Evolutionary conservation across 2,329 filamentous ascomycete species (phyloP).

Genomic region (Fusarium sp.): DNA sequence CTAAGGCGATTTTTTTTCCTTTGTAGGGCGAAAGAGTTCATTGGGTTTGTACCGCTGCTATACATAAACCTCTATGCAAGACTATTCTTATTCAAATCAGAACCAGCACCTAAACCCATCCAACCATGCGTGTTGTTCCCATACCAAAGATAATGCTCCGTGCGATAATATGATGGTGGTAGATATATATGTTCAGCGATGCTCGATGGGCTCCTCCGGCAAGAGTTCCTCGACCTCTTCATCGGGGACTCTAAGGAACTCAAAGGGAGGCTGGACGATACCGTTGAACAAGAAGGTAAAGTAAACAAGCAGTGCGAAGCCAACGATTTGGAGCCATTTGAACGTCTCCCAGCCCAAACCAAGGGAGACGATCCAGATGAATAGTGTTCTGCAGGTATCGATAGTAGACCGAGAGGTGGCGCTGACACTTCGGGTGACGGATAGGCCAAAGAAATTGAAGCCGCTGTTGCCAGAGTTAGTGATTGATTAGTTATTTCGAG

Average conservation of each 20-base stretch:
- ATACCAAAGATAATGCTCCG: neutral
- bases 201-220: conserved; percentile 86
- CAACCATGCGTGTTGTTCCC: neutral
- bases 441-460: conserved; percentile 98
- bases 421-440: conserved; percentile 87
- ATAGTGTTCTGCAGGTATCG: conserved; percentile 95
- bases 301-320: conserved; percentile 90
- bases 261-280: conserved; percentile 83
- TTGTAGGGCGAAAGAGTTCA: conserved; percentile 17
- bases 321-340: conserved; percentile 93
- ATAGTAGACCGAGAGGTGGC: conserved; percentile 96
- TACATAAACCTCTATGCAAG: conserved; percentile 9
- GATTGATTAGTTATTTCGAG: neutral
- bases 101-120: conserved; percentile 15
- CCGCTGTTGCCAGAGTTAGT: conserved; percentile 63
- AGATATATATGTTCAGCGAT: conserved; percentile 49
- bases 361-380: conserved; percentile 97
- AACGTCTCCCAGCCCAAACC: conserved; percentile 96
- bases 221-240: conserved; percentile 71
- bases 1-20: conserved; percentile 20
- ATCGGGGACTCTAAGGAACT: conserved; percentile 65
- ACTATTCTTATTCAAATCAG: conserved; percentile 4
- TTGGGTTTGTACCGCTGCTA: conserved; percentile 4
- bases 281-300: conserved; percentile 98
- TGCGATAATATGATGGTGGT: neutral